Conservation (phyloP, 1,139 yeast genomes). For the Saccharomyces hybrid region DNA sequence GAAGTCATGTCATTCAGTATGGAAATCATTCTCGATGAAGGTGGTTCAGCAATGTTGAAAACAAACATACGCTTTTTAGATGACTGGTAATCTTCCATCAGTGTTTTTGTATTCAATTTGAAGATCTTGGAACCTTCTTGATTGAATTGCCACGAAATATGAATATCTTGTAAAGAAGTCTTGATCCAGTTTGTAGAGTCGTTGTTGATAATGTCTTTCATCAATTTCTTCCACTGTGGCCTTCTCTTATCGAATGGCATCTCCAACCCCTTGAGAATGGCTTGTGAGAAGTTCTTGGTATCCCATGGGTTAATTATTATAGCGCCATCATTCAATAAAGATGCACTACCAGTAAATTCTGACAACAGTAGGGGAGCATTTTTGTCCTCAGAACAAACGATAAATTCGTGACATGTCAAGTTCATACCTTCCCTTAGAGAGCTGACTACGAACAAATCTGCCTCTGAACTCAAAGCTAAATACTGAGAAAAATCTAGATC, state of each 20-base stretch:
- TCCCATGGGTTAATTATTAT: conserved; percentile 90
- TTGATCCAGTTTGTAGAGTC: conserved; percentile 74
- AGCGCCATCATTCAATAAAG: conserved; percentile 65
- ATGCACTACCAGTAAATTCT: conserved; percentile 92
- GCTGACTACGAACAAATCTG: conserved; percentile 79
- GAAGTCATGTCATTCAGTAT: conserved; percentile 46
- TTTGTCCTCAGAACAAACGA: conserved; percentile 62
- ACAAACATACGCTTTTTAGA: conserved; percentile 43
- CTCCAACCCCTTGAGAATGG: conserved; percentile 53
- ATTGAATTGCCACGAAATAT: conserved; percentile 55
- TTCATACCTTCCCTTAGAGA: conserved; percentile 96
- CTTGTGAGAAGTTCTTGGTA: conserved; percentile 51
- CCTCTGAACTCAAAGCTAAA: conserved; percentile 75
- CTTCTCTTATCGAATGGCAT: conserved; percentile 54
- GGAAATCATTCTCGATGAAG: conserved; percentile 42
- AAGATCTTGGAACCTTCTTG: conserved; percentile 35
- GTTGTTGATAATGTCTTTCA: conserved; percentile 50
- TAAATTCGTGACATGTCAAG: conserved; percentile 88
- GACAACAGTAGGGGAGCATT: conserved; percentile 80
- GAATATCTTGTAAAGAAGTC: conserved; percentile 47
- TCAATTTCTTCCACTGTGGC: conserved; percentile 54
- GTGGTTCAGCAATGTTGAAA: conserved; percentile 45
- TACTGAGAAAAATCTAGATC: conserved; percentile 87
- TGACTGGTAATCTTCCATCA: conserved; percentile 31
- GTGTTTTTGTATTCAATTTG: conserved; percentile 37